Percentiles rank a stretch among this genome's conserved stretches.
Evolutionary conservation across 2,329 filamentous ascomycete species (phyloP).

Genomic region (Ophiostoma sp.): DNA sequence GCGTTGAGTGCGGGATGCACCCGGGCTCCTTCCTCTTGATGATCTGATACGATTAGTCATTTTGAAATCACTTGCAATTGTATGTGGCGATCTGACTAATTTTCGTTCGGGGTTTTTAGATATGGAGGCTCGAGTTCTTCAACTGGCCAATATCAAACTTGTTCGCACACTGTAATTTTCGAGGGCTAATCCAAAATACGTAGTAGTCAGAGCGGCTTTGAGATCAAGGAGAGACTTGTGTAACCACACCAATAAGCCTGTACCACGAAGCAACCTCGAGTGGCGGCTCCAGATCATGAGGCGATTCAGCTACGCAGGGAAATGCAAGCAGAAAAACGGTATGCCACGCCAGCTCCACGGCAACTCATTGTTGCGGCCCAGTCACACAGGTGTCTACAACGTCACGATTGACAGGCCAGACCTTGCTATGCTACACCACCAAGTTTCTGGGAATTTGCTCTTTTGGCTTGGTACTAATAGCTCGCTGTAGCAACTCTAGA

Average conservation of each 20-base stretch:
- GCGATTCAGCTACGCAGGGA: not conserved
- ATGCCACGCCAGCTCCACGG: not conserved
- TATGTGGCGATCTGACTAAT: not conserved
- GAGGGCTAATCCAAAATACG: not conserved
- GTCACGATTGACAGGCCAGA: not conserved
- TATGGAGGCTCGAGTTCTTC: not conserved
- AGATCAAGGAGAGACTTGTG: not conserved
- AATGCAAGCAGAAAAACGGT: not conserved
- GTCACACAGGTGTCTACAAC: not conserved
- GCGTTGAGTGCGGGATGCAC: constrained; percentile 1
- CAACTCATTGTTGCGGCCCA: not conserved
- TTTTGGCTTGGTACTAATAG: not conserved
- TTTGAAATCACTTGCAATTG: not conserved
- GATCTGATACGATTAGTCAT: not conserved
- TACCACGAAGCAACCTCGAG: not conserved
- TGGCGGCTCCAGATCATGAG: not conserved
- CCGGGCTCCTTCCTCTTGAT: not conserved
- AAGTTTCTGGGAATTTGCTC: not conserved
- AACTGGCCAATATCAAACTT: not conserved
- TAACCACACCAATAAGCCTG: not conserved
- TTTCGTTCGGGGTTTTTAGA: no score
- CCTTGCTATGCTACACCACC: not conserved
- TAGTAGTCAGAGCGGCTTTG: not conserved
- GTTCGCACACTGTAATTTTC: not conserved
- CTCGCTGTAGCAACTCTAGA: not conserved